These are phyloP conservation scores for Houttuynia cordata DNA, from an alignment of 164 flowering plant species.

Conservation along the genomic window DNA sequence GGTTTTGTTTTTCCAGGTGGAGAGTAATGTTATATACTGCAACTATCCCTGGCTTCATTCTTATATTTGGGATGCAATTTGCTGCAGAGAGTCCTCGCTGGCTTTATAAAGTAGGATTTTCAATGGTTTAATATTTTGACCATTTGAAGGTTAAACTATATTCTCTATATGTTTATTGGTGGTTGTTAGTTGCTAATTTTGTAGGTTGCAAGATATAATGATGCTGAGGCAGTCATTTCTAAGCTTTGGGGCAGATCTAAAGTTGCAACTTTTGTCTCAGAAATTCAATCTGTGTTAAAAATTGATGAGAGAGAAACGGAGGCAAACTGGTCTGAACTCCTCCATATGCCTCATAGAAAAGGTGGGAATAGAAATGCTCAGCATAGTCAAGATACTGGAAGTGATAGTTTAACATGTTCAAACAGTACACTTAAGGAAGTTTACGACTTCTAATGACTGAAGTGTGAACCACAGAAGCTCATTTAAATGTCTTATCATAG, in stretches of 20 bases:
- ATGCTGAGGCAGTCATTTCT: constrained; percentile 41
- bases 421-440: too few species aligned
- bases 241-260: constrained; percentile 64
- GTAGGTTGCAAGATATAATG: constrained; percentile 54
- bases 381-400: neutral
- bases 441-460: too few species aligned
- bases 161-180: too few species aligned
- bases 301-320: constrained; percentile 43
- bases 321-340: constrained; percentile 63
- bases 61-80: constrained; percentile 73
- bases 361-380: constrained; percentile 23
- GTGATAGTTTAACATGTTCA: too few species aligned
- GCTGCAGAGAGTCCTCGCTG: constrained; percentile 92
- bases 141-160: neutral
- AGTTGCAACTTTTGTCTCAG: constrained; percentile 52
- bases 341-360: constrained; percentile 58
- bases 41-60: constrained; percentile 50
- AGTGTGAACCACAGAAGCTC: too few species aligned
- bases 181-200: neutral
- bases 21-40: constrained; percentile 69
- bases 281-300: constrained; percentile 52
- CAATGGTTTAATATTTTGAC: neutral
- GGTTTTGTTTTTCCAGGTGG: constrained; percentile 54
- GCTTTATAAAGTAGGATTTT: constrained; percentile 61
- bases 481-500: too few species aligned